Percentiles rank a stretch among this genome's conserved stretches.
Conservation (phyloP, 2,329 filamentous ascomycete species). For the Drechslera avenae region DNA sequence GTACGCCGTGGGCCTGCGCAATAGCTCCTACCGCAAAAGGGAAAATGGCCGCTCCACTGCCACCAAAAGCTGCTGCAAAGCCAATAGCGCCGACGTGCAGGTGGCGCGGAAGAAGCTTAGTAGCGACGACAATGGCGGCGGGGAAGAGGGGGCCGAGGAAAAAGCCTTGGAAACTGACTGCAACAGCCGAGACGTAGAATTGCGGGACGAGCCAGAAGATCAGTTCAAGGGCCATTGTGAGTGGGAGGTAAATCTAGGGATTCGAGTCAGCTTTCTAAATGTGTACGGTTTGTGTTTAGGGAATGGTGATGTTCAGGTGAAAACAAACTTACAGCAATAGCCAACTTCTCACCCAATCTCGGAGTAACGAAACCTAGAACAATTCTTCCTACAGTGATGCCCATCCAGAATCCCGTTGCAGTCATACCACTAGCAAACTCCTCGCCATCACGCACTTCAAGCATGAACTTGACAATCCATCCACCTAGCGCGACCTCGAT, state of each 20-base stretch:
- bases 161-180: conserved; percentile 75
- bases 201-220: conserved; percentile 82
- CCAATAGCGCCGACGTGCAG: conserved; percentile 81
- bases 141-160: conserved; percentile 82
- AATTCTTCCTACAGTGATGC: conserved; percentile 75
- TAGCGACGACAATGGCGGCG: conserved; percentile 72
- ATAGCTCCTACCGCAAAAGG: conserved; percentile 71
- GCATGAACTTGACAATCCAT: conserved; percentile 85
- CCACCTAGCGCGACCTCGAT: conserved; percentile 76
- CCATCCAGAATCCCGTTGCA: conserved; percentile 83
- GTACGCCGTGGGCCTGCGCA: conserved; percentile 64
- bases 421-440: conserved; percentile 76
- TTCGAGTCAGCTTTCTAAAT: not conserved
- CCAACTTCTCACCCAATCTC: conserved; percentile 70
- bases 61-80: conserved; percentile 78
- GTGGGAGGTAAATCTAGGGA: conserved; percentile 63
- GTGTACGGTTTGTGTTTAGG: not conserved
- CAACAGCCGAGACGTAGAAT: conserved; percentile 74
- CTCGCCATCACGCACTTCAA: conserved; percentile 70
- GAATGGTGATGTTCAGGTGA: not conserved
- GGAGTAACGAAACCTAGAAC: conserved; percentile 78
- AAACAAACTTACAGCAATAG: conserved; percentile 49
- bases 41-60: conserved; percentile 70
- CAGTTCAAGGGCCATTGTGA: conserved; percentile 68
- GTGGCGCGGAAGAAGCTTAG: conserved; percentile 73